phyloP scores from a whole-genome alignment of 179 eudicot species.

The Silene vulgaris region DNA sequence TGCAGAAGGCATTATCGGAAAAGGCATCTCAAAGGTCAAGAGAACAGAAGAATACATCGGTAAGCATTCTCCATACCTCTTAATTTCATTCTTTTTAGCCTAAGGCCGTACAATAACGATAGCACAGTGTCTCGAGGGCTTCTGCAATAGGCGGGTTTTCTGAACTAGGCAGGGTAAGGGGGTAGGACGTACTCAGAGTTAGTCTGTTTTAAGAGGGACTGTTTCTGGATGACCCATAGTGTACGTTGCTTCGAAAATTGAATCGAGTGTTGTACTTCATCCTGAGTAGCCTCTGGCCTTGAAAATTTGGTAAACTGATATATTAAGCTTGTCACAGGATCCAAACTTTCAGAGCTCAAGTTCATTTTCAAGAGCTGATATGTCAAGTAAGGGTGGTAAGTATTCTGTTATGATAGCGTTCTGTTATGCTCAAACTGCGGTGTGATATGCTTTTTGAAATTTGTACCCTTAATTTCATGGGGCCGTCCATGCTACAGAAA shows the following conservation, averaged over 20 bases:
- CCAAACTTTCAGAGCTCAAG: conserved; percentile 34
- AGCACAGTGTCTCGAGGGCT: neutral
- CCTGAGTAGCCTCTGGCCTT: conserved; percentile 5
- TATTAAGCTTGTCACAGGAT: conserved; percentile 30
- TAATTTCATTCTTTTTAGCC: neutral
- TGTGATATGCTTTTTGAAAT: conserved; percentile 8
- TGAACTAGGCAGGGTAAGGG: neutral
- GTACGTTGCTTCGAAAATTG: neutral
- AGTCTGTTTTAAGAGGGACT: neutral
- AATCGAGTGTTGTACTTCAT: neutral
- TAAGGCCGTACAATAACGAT: neutral
- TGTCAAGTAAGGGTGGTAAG: conserved; percentile 33
- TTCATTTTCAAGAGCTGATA: conserved; percentile 24
- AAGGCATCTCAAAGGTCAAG: conserved; percentile 42
- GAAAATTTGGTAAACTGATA: conserved; percentile 12
- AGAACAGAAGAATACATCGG: conserved; percentile 36
- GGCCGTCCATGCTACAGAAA: conserved; percentile 31
- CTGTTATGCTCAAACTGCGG: neutral
- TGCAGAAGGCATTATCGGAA: conserved; percentile 73
- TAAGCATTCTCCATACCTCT: conserved; percentile 13
- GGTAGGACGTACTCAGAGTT: neutral
- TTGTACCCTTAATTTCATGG: conserved; percentile 16
- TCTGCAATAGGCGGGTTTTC: neutral
- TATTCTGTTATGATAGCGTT: conserved; percentile 5
- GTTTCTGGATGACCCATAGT: neutral